phyloP scores from a whole-genome alignment of 2,329 filamentous ascomycete species.

The Trichoderma hamatum region DNA sequence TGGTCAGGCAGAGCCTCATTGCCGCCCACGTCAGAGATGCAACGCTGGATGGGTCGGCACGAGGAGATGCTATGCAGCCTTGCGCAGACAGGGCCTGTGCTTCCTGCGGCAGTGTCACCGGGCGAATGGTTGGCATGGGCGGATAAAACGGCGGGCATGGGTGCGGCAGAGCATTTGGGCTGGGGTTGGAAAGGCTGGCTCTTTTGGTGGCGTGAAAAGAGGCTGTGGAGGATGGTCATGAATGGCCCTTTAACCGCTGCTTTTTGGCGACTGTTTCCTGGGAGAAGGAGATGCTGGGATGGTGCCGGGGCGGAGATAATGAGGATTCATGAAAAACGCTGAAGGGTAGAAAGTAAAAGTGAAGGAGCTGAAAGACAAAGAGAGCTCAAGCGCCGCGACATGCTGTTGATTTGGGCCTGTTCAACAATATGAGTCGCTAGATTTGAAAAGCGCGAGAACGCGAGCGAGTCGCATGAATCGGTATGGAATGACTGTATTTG shows the following conservation, averaged over 20 bases:
- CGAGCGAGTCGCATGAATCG: neutral
- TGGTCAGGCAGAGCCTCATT: constrained; percentile 36
- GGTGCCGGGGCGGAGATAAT: constrained; percentile 28
- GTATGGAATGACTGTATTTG: neutral
- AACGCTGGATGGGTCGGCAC: constrained; percentile 32
- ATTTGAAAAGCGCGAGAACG: neutral
- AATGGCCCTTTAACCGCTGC: constrained; percentile 32
- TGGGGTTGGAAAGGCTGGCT: constrained; percentile 45
- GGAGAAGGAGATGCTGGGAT: constrained; percentile 31
- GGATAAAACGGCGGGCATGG: constrained; percentile 44
- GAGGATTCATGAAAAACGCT: neutral
- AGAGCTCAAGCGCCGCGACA: neutral
- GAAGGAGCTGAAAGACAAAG: neutral
- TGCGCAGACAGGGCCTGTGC: constrained; percentile 32
- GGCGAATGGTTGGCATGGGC: constrained; percentile 35
- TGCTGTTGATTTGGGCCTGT: neutral
- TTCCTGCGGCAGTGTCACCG: constrained; percentile 32
- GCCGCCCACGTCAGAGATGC: constrained; percentile 41
- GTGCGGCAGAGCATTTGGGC: constrained; percentile 44
- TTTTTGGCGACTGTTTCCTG: constrained; percentile 32
- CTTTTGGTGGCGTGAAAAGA: constrained; percentile 45
- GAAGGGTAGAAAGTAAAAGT: neutral
- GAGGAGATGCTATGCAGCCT: constrained; percentile 31
- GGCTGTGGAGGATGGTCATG: constrained; percentile 43
- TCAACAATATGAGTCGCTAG: neutral